Base-by-base conservation (phyloP, 2,329 filamentous ascomycete genomes). In the Clonostachys sp. region DNA sequence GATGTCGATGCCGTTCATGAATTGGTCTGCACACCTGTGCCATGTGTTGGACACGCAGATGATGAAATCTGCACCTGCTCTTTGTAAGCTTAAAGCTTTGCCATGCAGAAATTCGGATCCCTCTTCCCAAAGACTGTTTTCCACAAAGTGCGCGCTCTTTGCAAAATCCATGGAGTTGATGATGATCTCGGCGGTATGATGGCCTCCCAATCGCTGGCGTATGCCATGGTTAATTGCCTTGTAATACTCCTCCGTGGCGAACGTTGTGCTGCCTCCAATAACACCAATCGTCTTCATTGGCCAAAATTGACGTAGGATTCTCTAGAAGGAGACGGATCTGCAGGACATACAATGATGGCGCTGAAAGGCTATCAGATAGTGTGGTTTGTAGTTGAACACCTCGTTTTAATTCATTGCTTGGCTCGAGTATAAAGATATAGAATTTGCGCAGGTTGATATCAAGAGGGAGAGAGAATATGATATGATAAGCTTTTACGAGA, bases 231-330 rank as follows among this genome's bases (percentile, higher is more conserved):
- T 59, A 44, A 60, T 58, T 10, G 55, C 51, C 34, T 56, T 53
- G 40, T 60, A 60, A 47, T 61, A 61, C 1, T 51, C 56, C 0
- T 52, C 51, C 2, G 57, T 61, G 0, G 58, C 58, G 12, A 59
- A 55, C 53, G 53, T 59, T 42, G 53, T 60, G 57, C 58, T 61
- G 13, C 58, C 58, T 2, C 57, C 58, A 9, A 61, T 51, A 1
- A 61, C 30, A 2, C 58, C 58, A 2, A 59, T 30, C 24, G 24
- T 30, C 24, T 30, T 30, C 24, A 10, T 30, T 30, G 1, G 3
- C 10, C 3, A 30, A 30, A 10, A 10, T 30, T 30, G 24, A 10
- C 9, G 9, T 30, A 10, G 3, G 24, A 10, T 30, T 30, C 3
- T 30, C 9, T 30, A 4, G 4, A 10, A 10, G 9, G 24, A 10